Evolutionary conservation across 108 stramenopile species (phyloP).

Genomic region (Schizochytrium sp.): DNA sequence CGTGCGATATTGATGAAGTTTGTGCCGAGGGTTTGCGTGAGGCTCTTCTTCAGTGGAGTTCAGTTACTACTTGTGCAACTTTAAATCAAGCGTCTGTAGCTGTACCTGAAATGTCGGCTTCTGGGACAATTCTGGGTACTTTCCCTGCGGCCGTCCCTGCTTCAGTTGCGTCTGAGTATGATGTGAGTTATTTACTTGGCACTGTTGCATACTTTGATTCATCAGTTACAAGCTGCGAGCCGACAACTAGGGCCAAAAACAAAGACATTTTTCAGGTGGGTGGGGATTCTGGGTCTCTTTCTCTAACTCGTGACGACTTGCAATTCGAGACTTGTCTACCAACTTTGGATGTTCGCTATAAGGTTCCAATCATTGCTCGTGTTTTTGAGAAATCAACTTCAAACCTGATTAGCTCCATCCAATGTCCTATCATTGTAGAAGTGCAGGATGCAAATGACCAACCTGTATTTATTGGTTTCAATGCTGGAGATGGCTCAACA

Average conservation of each 20-base stretch:
- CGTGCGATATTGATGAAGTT: neutral
- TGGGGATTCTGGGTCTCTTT: neutral
- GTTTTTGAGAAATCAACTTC: no score
- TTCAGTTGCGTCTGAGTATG: neutral
- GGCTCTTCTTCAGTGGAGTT: neutral
- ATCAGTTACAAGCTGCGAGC: slow-evolving; percentile 36
- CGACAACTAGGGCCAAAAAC: slow-evolving; percentile 25
- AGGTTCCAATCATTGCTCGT: neutral
- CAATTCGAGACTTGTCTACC: slow-evolving; percentile 24
- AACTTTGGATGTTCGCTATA: slow-evolving; percentile 18
- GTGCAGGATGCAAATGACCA: slow-evolving; percentile 23
- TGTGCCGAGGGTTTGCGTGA: neutral
- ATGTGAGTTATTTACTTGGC: neutral
- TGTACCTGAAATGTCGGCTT: slow-evolving; percentile 27
- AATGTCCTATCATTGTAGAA: neutral
- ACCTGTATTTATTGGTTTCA: neutral
- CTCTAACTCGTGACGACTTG: slow-evolving; percentile 18
- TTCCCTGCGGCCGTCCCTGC: neutral
- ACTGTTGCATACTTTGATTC: neutral
- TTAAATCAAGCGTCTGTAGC: no score
- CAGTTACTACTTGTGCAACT: slow-evolving; percentile 4
- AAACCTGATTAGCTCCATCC: slow-evolving; percentile 6
- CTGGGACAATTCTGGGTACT: neutral
- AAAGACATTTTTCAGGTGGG: neutral
- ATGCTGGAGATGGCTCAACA: neutral